A percentile compares a stretch with the other conserved stretches of the same genome.
Evolutionary conservation across 352 stramenopile genomes (phyloP).

Genomic region (Paralagenidium karlingii): DNA sequence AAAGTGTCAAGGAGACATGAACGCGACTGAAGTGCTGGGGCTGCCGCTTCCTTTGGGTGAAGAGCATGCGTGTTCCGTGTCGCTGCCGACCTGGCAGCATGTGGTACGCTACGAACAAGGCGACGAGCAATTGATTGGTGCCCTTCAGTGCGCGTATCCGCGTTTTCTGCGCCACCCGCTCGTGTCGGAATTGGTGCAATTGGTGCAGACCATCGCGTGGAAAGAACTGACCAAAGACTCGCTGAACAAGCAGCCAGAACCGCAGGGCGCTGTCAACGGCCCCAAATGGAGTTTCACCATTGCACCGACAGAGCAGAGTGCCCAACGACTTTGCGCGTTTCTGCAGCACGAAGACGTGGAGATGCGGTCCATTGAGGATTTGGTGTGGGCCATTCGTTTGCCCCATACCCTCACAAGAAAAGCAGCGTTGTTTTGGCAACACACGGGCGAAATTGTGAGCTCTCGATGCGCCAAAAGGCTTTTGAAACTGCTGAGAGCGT

Average conservation of each 20-base stretch:
- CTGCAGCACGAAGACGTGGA: slow-evolving; percentile 18
- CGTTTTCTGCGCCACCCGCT: slow-evolving; percentile 88
- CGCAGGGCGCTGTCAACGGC: slow-evolving; percentile 7
- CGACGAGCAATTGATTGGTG: slow-evolving; percentile 35
- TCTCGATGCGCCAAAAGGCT: slow-evolving; percentile 69
- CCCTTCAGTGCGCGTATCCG: slow-evolving; percentile 84
- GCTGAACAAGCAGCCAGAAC: slow-evolving; percentile 1
- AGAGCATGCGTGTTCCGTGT: slow-evolving; percentile 69
- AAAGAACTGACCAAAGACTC: slow-evolving; percentile 3
- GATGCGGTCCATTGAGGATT: slow-evolving; percentile 16
- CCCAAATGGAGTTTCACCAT: slow-evolving; percentile 10
- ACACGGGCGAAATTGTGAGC: slow-evolving; percentile 87
- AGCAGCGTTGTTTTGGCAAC: slow-evolving; percentile 88
- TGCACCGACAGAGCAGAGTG: slow-evolving; percentile 41
- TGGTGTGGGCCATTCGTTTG: slow-evolving; percentile 66
- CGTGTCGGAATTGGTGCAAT: slow-evolving; percentile 48
- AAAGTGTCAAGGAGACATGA: no score
- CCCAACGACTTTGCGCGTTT: slow-evolving; percentile 54
- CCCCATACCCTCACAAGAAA: slow-evolving; percentile 20
- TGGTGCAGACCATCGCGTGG: slow-evolving; percentile 10
- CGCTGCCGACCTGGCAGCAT: slow-evolving; percentile 66
- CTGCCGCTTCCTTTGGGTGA: slow-evolving; percentile 56
- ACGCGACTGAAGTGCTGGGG: no score
- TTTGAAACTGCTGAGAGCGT: slow-evolving; percentile 31
- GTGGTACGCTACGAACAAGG: slow-evolving; percentile 89